Conservation (phyloP, 768 basidiomycete genomes). For the Lactarius quietus region DNA sequence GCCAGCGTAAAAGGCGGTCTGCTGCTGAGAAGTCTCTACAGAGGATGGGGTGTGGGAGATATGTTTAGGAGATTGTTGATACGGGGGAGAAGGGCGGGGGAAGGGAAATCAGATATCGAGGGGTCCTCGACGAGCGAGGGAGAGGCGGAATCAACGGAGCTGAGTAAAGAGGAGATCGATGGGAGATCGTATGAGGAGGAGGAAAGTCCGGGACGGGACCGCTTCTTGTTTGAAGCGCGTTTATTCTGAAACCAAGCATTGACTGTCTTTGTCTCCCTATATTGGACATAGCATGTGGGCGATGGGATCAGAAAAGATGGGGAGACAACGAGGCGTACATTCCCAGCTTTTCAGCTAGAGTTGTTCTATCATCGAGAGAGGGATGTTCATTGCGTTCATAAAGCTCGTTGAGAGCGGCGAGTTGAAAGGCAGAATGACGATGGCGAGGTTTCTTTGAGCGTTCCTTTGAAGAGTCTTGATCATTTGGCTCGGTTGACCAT, state of each 20-base stretch:
- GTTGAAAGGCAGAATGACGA: conserved; percentile 67
- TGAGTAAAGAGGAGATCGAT: conserved; percentile 35
- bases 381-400: conserved; percentile 78
- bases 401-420: conserved; percentile 73
- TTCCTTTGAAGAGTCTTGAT: conserved; percentile 34
- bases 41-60: conserved; percentile 30
- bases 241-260: conserved; percentile 89
- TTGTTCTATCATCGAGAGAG: conserved; percentile 59
- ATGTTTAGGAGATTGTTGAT: conserved; percentile 32
- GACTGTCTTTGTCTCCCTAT: conserved; percentile 80
- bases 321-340: conserved; percentile 51
- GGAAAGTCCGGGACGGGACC: conserved; percentile 35
- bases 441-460: conserved; percentile 75
- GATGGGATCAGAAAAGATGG: conserved; percentile 5
- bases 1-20: conserved; percentile 42
- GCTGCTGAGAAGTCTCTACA: conserved; percentile 34
- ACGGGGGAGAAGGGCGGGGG: conserved; percentile 28
- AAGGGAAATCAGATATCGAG: conserved; percentile 44
- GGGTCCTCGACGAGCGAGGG: conserved; percentile 42
- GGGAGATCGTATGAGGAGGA: conserved; percentile 29
- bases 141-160: conserved; percentile 39
- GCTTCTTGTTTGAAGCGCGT: conserved; percentile 77
- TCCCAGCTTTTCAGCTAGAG: conserved; percentile 66
- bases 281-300: conserved; percentile 20
- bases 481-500: conserved; percentile 19